These are phyloP conservation scores for Aureobasidium mangrovei DNA, from an alignment of 2,329 filamentous ascomycete species.

Conservation along the genomic window DNA sequence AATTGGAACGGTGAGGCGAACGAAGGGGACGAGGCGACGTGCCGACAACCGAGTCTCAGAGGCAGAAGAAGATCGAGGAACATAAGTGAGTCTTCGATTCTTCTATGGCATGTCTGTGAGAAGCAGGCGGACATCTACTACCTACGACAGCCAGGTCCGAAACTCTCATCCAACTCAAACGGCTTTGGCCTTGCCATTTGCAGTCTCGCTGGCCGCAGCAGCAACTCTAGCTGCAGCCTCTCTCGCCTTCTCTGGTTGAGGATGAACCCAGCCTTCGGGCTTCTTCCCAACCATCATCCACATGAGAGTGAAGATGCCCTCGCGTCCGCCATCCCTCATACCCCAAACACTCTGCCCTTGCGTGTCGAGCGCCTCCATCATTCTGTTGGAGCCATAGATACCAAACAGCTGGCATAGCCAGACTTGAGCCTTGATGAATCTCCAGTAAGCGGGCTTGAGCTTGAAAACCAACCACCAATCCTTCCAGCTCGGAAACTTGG, in stretches of 20 bases:
- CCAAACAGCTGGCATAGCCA: constrained; percentile 65
- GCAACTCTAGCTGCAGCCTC: constrained; percentile 3
- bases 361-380: constrained; percentile 90
- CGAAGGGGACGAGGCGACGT: no score
- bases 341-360: constrained; percentile 73
- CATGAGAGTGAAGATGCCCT: constrained; percentile 97
- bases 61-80: no score
- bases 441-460: constrained; percentile 75
- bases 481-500: constrained; percentile 69
- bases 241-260: background rate
- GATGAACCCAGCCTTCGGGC: constrained; percentile 37
- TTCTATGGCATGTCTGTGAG: background rate
- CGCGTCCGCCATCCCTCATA: constrained; percentile 73
- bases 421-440: constrained; percentile 65
- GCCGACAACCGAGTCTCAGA: no score
- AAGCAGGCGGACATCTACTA: no score
- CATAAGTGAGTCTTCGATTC: no score
- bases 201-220: background rate
- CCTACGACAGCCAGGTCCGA: no score
- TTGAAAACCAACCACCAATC: constrained; percentile 61
- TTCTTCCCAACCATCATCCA: constrained; percentile 93
- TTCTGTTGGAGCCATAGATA: constrained; percentile 64
- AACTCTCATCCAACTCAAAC: background rate
- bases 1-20: no score
- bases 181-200: background rate